Evolutionary conservation across 148 eudicot species (phyloP).

Genomic region (Rhododendron mucronatum): DNA sequence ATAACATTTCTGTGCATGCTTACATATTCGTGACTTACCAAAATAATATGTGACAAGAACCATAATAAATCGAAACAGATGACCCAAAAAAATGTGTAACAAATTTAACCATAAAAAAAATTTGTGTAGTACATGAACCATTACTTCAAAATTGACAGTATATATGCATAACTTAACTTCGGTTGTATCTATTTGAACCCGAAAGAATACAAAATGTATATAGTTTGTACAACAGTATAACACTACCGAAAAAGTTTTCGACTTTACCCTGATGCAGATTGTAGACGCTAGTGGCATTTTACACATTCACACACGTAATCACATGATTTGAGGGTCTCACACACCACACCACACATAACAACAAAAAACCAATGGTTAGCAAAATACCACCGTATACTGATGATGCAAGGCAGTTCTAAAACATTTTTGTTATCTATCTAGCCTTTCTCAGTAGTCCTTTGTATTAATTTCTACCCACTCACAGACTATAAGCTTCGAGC

Average conservation of each 20-base stretch:
- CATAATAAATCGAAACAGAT: not conserved
- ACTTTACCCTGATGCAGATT: not conserved
- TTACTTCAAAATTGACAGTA: not conserved
- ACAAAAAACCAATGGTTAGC: not conserved
- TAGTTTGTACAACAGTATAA: too few relatives aligned
- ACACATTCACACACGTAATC: not conserved
- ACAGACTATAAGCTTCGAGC: not conserved
- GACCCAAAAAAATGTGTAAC: not conserved
- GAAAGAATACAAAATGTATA: too few relatives aligned
- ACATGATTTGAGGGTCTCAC: not conserved
- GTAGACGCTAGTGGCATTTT: not conserved
- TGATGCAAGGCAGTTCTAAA: not conserved
- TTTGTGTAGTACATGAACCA: not conserved
- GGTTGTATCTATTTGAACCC: too few relatives aligned
- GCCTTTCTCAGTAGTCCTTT: not conserved
- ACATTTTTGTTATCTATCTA: not conserved
- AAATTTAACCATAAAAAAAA: not conserved
- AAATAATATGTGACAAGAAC: not conserved
- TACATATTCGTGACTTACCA: not conserved
- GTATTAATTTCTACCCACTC: not conserved
- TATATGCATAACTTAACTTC: too few relatives aligned
- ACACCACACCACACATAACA: not conserved
- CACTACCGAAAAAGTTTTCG: not conserved
- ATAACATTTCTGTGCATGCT: not conserved
- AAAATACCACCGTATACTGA: not conserved